Base-by-base conservation (phyloP, 495 filamentous ascomycete species). In the Neurospora sp. region DNA sequence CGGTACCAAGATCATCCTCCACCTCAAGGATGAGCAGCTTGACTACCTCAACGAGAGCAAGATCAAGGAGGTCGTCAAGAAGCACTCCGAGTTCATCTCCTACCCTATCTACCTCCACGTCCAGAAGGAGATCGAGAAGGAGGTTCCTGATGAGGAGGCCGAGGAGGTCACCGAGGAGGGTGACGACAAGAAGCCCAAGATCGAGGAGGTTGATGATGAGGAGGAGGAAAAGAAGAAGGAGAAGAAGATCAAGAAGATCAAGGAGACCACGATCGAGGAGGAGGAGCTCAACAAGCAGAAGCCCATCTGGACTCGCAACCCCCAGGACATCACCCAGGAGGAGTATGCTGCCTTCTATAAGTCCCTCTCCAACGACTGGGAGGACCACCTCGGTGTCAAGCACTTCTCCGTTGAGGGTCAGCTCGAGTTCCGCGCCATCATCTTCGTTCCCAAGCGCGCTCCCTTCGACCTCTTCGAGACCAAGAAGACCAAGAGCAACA, bases 401-500 rank as follows among this genome's bases (percentile, higher is more conserved):
- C 96, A 99, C 87, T 99, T 99, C 93, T 99, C 96, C 77, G 96
- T 99, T 78, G 96, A 99, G 90, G 96, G 96, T 90, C 96, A 99
- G 87, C 94, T 99, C 76, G 96, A 99, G 87, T 99, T 99, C 93
- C 94, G 94, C 76, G 96, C 96, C 76, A 97, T 99, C 84, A 94
- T 99, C 80, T 99, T 96, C 88, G 94, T 99, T 60, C 96, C 96
- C 83, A 99, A 99, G 92, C 96, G 96, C 80, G 96, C 96, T 85
- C 96, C 96, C 77, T 99, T 99, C 86, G 96, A 99, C 81, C 93
- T 99, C 73, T 99, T 99, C 86, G 96, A 99, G 91, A 97, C 96
- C 77, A 99, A 99, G 93, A 96, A 97, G 91, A 97, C 94, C 82
- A 99, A 99, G 93, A 98, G 98, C 91, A 99, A 99, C 92, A 98